A percentile compares a stretch with the other conserved stretches of the same genome.
Conservation (phyloP, 1,284 basidiomycete species). For the Cystobasidium sp. region DNA sequence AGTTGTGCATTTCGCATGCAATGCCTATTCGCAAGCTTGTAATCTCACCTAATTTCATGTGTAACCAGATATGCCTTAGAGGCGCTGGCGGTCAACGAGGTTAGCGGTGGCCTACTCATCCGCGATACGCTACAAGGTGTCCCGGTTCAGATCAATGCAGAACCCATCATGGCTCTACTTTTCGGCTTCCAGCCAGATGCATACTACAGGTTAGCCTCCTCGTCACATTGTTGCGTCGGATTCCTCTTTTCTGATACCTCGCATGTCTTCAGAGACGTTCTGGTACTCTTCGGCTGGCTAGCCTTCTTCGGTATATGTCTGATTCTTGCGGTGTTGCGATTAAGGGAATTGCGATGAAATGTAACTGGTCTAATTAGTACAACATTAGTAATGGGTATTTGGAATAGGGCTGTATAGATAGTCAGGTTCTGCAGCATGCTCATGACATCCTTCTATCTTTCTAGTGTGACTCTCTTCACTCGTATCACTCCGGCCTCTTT, state of each 20-base stretch:
- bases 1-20: slow-evolving; percentile 52
- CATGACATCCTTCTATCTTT: no score
- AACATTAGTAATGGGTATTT: no score
- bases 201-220: slow-evolving; percentile 66
- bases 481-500: no score
- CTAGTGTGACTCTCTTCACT: no score
- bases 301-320: slow-evolving; percentile 72
- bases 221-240: neutral
- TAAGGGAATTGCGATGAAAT: slow-evolving; percentile 68
- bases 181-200: slow-evolving; percentile 78
- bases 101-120: slow-evolving; percentile 80
- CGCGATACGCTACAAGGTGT: slow-evolving; percentile 77
- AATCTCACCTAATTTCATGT: neutral
- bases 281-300: slow-evolving; percentile 81
- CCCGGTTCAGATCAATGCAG: slow-evolving; percentile 74
- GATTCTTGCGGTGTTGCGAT: slow-evolving; percentile 72
- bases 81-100: slow-evolving; percentile 81
- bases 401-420: no score
- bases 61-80: slow-evolving; percentile 56
- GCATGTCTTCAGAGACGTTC: slow-evolving; percentile 64
- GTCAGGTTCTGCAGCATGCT: no score
- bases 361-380: neutral
- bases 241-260: neutral
- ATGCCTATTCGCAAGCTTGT: neutral
- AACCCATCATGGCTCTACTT: slow-evolving; percentile 78